Evolutionary conservation across 2,329 filamentous ascomycete genomes (phyloP).

Genomic region (Alternaria alternata): DNA sequence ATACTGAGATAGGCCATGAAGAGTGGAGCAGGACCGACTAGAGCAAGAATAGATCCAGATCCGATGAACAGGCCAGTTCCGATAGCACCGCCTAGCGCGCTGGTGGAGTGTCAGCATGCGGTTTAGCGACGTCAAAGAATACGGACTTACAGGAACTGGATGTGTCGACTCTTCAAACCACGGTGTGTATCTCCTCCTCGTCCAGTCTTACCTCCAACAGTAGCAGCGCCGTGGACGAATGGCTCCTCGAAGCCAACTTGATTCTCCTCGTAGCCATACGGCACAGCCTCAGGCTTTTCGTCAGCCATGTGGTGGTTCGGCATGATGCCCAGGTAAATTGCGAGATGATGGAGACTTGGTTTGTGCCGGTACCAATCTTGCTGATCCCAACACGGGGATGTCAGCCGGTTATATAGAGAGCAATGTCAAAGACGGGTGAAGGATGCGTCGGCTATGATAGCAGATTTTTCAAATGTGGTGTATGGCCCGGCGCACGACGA

Average conservation of each 20-base stretch:
- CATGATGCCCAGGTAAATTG: slow-evolving; percentile 18
- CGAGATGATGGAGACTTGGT: background rate
- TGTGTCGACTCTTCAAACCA: slow-evolving; percentile 49
- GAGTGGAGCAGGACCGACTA: slow-evolving; percentile 45
- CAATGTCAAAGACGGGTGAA: background rate
- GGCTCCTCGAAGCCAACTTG: slow-evolving; percentile 30
- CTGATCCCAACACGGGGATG: background rate
- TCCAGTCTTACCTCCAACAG: slow-evolving; percentile 39
- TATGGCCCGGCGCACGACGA: slow-evolving; percentile 6
- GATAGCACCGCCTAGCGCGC: slow-evolving; percentile 68
- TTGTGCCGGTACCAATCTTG: slow-evolving; percentile 12
- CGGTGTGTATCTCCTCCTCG: slow-evolving; percentile 46
- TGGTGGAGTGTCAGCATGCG: slow-evolving; percentile 54
- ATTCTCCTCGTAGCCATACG: slow-evolving; percentile 29
- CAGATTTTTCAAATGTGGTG: slow-evolving; percentile 23
- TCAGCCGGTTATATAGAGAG: slow-evolving; percentile 17
- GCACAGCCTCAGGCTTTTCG: slow-evolving; percentile 31
- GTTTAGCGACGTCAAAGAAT: background rate
- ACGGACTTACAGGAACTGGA: slow-evolving; percentile 46
- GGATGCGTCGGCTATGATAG: slow-evolving; percentile 4
- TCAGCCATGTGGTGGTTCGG: slow-evolving; percentile 34
- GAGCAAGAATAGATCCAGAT: slow-evolving; percentile 42
- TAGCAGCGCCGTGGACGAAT: slow-evolving; percentile 37
- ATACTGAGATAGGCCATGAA: slow-evolving; percentile 51
- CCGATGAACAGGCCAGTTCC: slow-evolving; percentile 50